Base-by-base conservation (phyloP, 139 green algal species). In the Volvox africanus region DNA sequence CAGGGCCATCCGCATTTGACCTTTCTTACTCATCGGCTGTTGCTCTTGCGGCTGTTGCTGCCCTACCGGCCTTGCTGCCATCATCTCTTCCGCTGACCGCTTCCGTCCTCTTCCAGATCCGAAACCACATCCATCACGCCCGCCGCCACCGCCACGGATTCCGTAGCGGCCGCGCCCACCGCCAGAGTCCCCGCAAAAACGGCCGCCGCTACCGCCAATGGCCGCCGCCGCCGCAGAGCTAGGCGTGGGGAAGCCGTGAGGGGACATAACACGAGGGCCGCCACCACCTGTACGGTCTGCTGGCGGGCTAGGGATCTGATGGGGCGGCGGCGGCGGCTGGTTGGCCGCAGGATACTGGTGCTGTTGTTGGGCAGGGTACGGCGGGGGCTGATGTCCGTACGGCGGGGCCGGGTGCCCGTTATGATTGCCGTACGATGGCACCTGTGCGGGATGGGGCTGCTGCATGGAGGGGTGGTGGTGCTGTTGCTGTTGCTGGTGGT, bases 1-100 rank as follows among this genome's bases (percentile, higher is more conserved):
- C 79, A 68, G 71, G 37, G 32, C 80, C n/a, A 61, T 86, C 50
- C 36, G 86, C 80, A 77, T 86, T 81, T 55, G 73, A 30, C 32
- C 88, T 84, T 89, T 93, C 35, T 86, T 89, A 75, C 81, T 89
- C 18, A 62, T 33, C 1, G 62, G 65, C 18, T 21, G 6, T 6
- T 61, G 36, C 61, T 61, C n/a, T 55, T 61, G 22, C 62, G 33
- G 65, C 65, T 35, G 65, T 32, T 75, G 61, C 21, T 77, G 44
- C 61, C 36, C 50, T 62, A 36, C 82, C n/a, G 24, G 14, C 36
- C 67, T 61, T 21, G n/a, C 87, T 65, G 26, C 67, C 22, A n/a
- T 1, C 85, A 89, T 89, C 9, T 89, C 71, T 30, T 87, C 80
- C 30, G 77, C 75, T 37, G 61, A 67, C 65, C 86, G 68, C 69